phyloP scores from a whole-genome alignment of 208 protist genomes.

The Leishmania braziliensis region DNA sequence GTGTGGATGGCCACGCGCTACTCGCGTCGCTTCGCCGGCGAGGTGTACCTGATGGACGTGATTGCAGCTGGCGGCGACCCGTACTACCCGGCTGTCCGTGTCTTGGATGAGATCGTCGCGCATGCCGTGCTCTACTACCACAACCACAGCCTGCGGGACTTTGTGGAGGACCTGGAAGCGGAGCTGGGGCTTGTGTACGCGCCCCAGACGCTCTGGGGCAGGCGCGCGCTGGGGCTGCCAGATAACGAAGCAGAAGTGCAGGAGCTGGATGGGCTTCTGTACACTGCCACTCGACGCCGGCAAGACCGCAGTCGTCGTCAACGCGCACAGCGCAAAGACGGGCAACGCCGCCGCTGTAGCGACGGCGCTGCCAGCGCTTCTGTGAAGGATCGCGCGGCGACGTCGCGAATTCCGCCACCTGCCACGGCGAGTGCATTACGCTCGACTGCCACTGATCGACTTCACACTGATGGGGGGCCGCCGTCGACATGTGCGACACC shows the following conservation, averaged over 20 bases:
- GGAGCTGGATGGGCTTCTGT: conserved; percentile 32
- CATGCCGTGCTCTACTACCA: conserved; percentile 87
- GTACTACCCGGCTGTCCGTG: conserved; percentile 54
- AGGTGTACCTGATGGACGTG: conserved; percentile 86
- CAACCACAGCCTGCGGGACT: conserved; percentile 72
- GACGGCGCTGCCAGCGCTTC: background rate
- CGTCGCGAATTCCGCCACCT: background rate
- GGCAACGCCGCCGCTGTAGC: conserved; percentile 7
- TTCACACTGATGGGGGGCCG: background rate
- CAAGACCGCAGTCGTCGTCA: conserved; percentile 22
- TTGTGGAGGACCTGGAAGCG: conserved; percentile 59
- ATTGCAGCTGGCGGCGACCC: conserved; percentile 59
- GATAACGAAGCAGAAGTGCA: conserved; percentile 32
- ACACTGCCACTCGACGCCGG: conserved; percentile 21
- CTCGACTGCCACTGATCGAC: background rate
- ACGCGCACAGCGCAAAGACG: conserved; percentile 5
- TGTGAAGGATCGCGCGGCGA: background rate
- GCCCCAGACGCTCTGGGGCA: conserved; percentile 62
- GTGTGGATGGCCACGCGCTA: conserved; percentile 77
- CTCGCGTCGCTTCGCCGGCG: conserved; percentile 57
- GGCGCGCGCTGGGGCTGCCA: conserved; percentile 33
- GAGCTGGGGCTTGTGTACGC: conserved; percentile 70
- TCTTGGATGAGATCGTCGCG: conserved; percentile 83
- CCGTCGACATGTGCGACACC: background rate
- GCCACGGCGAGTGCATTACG: too few relatives aligned